Conservation (phyloP, 2,329 filamentous ascomycete species). For the Xylaria sp. region DNA sequence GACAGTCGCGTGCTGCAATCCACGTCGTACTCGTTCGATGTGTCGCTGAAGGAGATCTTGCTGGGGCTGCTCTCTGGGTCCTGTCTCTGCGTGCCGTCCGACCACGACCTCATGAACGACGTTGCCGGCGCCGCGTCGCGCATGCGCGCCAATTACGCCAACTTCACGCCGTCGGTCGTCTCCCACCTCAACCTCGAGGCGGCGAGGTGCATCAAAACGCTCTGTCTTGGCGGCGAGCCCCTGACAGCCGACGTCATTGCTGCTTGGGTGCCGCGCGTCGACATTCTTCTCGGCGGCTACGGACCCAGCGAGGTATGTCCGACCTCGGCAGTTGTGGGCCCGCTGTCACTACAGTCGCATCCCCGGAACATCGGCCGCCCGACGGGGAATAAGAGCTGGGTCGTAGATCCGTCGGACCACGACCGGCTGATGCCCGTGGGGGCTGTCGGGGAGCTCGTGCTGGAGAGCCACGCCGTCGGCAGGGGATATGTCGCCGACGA, state of each 20-base stretch:
- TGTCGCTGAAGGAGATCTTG: slow-evolving; percentile 18
- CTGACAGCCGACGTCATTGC: slow-evolving; percentile 17
- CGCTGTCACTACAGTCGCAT: background rate
- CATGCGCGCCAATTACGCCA: slow-evolving; percentile 20
- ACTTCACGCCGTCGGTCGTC: slow-evolving; percentile 19
- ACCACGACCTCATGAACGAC: slow-evolving; percentile 21
- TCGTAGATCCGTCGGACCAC: slow-evolving; percentile 20
- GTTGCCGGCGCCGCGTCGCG: slow-evolving; percentile 7
- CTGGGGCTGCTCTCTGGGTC: slow-evolving; percentile 13
- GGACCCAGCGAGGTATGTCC: slow-evolving; percentile 24
- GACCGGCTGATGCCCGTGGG: slow-evolving; percentile 21
- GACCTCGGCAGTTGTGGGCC: slow-evolving; percentile 17
- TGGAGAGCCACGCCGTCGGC: slow-evolving; percentile 19
- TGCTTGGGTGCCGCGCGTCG: slow-evolving; percentile 17
- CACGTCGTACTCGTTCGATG: slow-evolving; percentile 20
- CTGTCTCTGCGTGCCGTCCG: slow-evolving; percentile 23
- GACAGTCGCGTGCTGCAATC: slow-evolving; percentile 20
- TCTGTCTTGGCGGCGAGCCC: slow-evolving; percentile 17
- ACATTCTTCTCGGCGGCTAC: slow-evolving; percentile 18
- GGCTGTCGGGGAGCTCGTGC: slow-evolving; percentile 18
- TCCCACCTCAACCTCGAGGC: slow-evolving; percentile 16
- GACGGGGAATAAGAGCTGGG: slow-evolving; percentile 13
- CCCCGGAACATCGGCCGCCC: slow-evolving; percentile 15
- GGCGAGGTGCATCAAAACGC: slow-evolving; percentile 13
- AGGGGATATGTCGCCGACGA: slow-evolving; percentile 26